Evolutionary conservation across 306 rosid species (phyloP).

Genomic region (Parietaria judaica): DNA sequence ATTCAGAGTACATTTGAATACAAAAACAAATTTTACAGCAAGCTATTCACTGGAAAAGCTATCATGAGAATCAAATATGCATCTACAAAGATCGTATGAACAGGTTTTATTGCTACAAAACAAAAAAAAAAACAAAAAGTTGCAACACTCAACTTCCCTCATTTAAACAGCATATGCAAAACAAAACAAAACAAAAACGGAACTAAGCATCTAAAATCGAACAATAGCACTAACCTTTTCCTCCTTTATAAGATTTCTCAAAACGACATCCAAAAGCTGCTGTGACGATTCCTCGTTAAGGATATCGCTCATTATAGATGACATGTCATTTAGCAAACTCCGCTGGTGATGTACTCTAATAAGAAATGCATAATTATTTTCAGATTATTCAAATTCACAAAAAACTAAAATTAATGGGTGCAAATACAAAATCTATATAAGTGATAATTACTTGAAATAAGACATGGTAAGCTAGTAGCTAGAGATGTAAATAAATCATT

Average conservation of each 20-base stretch:
- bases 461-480: not conserved
- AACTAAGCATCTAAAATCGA: no score
- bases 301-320: conserved; percentile 52
- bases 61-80: no score
- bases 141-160: not conserved
- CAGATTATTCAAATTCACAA: conserved; percentile 13
- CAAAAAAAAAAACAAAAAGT: not conserved
- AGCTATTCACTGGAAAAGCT: no score
- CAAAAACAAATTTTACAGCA: no score
- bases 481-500: not conserved
- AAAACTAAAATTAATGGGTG: not conserved
- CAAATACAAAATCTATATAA: not conserved
- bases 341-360: conserved; percentile 60
- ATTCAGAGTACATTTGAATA: no score
- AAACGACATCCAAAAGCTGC: conserved; percentile 60
- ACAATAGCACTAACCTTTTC: conserved; percentile 38
- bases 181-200: not conserved
- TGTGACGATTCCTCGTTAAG: conserved; percentile 62
- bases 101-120: not conserved
- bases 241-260: conserved; percentile 59
- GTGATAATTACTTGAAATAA: no score
- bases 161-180: not conserved
- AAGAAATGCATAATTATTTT: conserved; percentile 12
- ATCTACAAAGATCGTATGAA: no score
- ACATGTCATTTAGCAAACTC: conserved; percentile 49